Evolutionary conservation across 2,329 filamentous ascomycete species (phyloP), one percentile per base, ranked within the genome.

Genomic region (Diaporthe eres): DNA sequence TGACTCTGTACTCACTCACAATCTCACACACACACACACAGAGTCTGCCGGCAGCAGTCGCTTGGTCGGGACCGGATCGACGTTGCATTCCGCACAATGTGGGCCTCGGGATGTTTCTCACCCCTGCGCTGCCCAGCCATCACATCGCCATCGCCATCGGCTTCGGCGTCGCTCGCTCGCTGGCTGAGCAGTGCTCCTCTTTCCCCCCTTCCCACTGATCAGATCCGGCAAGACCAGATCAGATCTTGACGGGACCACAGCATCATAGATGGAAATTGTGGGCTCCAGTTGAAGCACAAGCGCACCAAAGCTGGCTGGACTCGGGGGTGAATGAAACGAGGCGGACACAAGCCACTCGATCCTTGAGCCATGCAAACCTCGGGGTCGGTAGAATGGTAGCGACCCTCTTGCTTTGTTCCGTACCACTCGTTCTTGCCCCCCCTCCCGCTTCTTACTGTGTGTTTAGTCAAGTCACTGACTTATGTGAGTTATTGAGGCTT

Each of bases 401-500:
- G 63, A 53, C 19, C 63, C 44, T 51, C 63, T 37, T 68, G 44
- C 44, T 37, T 68, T 68, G 19, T 39, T 51, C 63, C 63, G 63
- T 68, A 68, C 63, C 63, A 67, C 28, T 49, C 25, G 51, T 67
- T 65, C 22, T 39, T 17, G 8, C 17, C 42, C 42, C 1, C 19
- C 25, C 61, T 9, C 61, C 9, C n/a, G n/a, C 39, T 2, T 19
- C 6, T 31, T 15, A 22, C 39, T 47, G 25, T 25, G 28, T 19
- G 44, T 67, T 34, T 47, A 65, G 60, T 31, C 25, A 31, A 31
- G 4, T 34, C 42, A 34, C 28, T 15, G 10, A 9, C 44, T 49
- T 49, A 6, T 49, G 19, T 49, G 44, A 49, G 19, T 49, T 47
- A 3, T 31, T 47, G 39, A 47, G n/a, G 61, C 42, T 34, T 15